Base-by-base conservation (phyloP, 2,329 filamentous ascomycete genomes). In the Aspergillus brasiliensis region DNA sequence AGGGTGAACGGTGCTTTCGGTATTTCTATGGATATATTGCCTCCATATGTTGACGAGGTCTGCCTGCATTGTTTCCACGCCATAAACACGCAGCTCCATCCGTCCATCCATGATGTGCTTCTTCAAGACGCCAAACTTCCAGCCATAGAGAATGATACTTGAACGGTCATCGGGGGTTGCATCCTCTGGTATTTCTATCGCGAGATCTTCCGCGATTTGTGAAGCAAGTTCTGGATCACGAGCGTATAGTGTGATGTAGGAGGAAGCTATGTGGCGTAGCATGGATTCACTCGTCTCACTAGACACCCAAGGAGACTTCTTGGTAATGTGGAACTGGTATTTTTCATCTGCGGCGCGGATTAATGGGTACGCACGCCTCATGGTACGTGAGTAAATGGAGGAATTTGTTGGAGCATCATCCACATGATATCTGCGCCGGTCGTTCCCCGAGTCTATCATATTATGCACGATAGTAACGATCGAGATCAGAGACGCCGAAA, bases 71-170 rank as follows among this genome's bases (percentile, higher is more conserved):
- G 80, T 81, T n/a, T 86, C 84, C 52, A 94, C 88, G 19, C 91
- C 92, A 72, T 86, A 84, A 11, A 96, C 90, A 38, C 94, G 88
- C 38, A 97, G 81, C 70, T 96, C 91, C 92, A 98, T 97, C 69
- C 94, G 91, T 37, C 91, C 89, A 59, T 91, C 94, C 69, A 85
- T 87, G 55, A 97, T 88, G 65, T 94, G 87, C 65, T 86, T 89
- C 67, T 86, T 86, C 54, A 91, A 79, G 1, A 89, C 79, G 46
- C 81, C 80, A 67, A 97, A 87, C 53, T 86, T 88, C 88, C 91
- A 96, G 31, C 77, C 80, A 67, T 84, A 78, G 71, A 69, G 64
- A 37, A 80, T 68, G 11, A 80, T 74, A 23, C 66, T 65, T 5
- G 74, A 64, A 21, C 70, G 66, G 38, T 78, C 73, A 31, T 69